These are phyloP conservation scores for Tricholoma flavovirens DNA, from an alignment of 768 basidiomycete species.

Conservation along the genomic window DNA sequence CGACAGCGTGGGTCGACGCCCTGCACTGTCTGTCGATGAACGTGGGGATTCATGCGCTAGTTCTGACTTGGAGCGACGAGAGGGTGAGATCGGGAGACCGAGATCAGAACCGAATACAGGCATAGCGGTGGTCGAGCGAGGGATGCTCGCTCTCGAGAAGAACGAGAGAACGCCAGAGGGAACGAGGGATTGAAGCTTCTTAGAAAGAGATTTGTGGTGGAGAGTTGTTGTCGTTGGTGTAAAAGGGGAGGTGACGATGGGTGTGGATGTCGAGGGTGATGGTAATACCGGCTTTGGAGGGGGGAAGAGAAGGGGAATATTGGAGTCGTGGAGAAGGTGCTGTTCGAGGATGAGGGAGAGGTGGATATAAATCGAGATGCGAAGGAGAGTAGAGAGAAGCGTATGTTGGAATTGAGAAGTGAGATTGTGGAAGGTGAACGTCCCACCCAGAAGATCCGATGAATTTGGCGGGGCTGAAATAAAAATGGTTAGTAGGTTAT, in stretches of 20 bases:
- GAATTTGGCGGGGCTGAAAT: not conserved
- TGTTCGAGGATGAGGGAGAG: conserved; percentile 60
- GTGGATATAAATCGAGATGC: conserved; percentile 47
- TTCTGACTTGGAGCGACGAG: conserved; percentile 6
- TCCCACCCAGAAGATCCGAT: conserved; percentile 50
- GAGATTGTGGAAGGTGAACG: conserved; percentile 48
- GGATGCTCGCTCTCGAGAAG: conserved; percentile 25
- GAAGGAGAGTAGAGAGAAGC: conserved; percentile 42
- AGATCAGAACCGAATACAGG: conserved; percentile 28
- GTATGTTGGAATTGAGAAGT: conserved; percentile 36
- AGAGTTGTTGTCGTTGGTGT: not conserved
- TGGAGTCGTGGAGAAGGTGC: conserved; percentile 44
- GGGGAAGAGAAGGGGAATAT: conserved; percentile 42
- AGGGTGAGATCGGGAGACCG: conserved; percentile 28
- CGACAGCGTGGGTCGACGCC: not conserved
- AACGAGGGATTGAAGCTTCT: conserved; percentile 27
- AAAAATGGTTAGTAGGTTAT: not conserved
- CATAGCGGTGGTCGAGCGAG: conserved; percentile 17
- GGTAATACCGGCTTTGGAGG: conserved; percentile 21
- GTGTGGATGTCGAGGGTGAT: conserved; percentile 19
- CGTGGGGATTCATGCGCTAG: conserved; percentile 2
- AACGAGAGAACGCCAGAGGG: conserved; percentile 38
- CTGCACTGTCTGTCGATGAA: conserved; percentile 9
- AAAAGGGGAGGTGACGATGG: conserved; percentile 2
- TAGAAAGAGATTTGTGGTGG: conserved; percentile 8